phyloP scores from a whole-genome alignment of 202 grass and related monocot genomes.

The Zoysia matrella region DNA sequence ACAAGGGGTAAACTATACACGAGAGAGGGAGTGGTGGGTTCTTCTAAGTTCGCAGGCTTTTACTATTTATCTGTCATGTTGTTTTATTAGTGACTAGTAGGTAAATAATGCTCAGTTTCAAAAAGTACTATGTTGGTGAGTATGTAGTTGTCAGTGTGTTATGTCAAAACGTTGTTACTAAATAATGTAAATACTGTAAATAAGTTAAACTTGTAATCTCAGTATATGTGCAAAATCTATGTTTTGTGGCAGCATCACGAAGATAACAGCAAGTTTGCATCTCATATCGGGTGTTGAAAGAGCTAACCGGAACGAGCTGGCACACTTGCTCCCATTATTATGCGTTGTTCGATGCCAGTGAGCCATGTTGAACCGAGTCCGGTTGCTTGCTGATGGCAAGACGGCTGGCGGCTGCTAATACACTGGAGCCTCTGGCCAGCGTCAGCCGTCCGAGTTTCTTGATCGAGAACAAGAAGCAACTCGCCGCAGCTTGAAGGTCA shows the following conservation, averaged over 20 bases:
- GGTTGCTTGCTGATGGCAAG: not conserved
- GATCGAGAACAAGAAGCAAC: conserved; percentile 65
- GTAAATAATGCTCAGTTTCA: conserved; percentile 1
- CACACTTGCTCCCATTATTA: not conserved
- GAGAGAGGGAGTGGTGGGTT: no score
- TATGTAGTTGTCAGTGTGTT: conserved; percentile 12
- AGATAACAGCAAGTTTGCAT: no score
- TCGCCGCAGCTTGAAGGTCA: conserved; percentile 58
- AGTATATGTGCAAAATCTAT: not conserved
- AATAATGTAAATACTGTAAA: not conserved
- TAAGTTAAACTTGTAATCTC: not conserved
- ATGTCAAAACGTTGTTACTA: not conserved
- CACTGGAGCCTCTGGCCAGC: conserved; percentile 58
- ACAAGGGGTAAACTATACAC: not conserved
- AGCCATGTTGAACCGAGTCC: no score
- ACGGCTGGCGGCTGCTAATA: not conserved
- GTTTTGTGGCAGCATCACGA: no score
- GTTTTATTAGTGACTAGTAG: conserved; percentile 9
- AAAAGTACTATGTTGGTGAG: not conserved
- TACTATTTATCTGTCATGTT: not conserved
- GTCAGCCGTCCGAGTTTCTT: conserved; percentile 73
- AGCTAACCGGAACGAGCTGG: not conserved
- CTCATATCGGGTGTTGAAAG: not conserved
- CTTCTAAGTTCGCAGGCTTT: no score
- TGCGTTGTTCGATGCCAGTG: not conserved